Percentiles rank a stretch among this genome's conserved stretches.
phyloP scores from a whole-genome alignment of 2,329 filamentous ascomycete species.

The Pyrenophora seminiperda region DNA sequence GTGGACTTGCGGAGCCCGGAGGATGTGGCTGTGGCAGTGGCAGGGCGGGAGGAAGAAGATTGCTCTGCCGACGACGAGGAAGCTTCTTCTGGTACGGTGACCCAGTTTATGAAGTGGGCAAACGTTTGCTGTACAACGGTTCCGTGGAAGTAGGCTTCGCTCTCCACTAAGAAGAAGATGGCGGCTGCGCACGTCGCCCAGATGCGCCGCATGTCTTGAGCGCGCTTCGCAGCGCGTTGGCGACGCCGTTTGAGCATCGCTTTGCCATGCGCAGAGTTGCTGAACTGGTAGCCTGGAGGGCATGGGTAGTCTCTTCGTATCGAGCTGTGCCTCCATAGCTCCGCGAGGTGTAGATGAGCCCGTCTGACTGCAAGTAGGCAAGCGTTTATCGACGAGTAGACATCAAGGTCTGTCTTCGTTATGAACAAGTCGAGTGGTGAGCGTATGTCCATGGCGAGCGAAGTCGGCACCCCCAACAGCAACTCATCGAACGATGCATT shows the following conservation, averaged over 20 bases:
- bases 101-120: constrained; percentile 78
- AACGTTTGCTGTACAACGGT: constrained; percentile 84
- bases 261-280: constrained; percentile 64
- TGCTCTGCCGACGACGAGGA: no score
- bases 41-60: constrained; percentile 1
- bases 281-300: constrained; percentile 68
- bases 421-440: constrained; percentile 89
- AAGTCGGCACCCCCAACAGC: constrained; percentile 76
- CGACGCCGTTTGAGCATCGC: constrained; percentile 66
- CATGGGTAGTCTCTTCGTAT: constrained; percentile 78
- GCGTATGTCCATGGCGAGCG: constrained; percentile 72
- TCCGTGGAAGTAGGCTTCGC: constrained; percentile 85
- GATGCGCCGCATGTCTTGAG: constrained; percentile 73
- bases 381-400: constrained; percentile 83
- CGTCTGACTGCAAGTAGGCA: constrained; percentile 86
- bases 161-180: constrained; percentile 86
- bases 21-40: constrained; percentile 3
- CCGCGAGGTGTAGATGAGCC: constrained; percentile 81
- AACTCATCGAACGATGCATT: constrained; percentile 73
- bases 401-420: constrained; percentile 72
- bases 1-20: constrained; percentile 11
- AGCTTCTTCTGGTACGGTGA: constrained; percentile 59
- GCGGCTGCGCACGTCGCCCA: constrained; percentile 91
- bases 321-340: constrained; percentile 83
- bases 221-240: constrained; percentile 66